Conservation (phyloP, 2,329 filamentous ascomycete genomes). For the Allantophomopsis lycopodina region DNA sequence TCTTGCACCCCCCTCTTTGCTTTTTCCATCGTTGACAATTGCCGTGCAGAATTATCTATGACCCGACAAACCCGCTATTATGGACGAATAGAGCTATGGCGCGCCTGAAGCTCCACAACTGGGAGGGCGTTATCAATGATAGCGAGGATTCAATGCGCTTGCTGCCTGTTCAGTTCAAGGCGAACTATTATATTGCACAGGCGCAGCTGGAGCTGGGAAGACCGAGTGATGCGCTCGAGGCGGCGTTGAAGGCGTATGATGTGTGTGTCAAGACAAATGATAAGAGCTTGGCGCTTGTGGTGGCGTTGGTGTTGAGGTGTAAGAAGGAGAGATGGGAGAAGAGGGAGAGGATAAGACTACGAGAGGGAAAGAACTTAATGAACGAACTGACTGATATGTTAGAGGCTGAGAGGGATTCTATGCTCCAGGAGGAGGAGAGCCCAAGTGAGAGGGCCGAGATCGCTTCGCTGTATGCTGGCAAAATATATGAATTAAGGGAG, state of each 20-base stretch:
- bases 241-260: constrained; percentile 60
- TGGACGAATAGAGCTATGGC: constrained; percentile 87
- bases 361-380: constrained; percentile 43
- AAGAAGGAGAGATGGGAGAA: constrained; percentile 82
- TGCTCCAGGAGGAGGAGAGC: constrained; percentile 30
- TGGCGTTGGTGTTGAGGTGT: constrained; percentile 59
- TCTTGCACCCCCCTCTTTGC: constrained; percentile 5
- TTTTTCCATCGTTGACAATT: not conserved
- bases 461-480: constrained; percentile 17
- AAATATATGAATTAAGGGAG: constrained; percentile 26
- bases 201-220: constrained; percentile 64
- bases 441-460: constrained; percentile 36
- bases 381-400: constrained; percentile 41
- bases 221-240: constrained; percentile 57
- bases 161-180: constrained; percentile 58
- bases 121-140: constrained; percentile 64
- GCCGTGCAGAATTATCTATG: constrained; percentile 52
- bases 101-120: constrained; percentile 59
- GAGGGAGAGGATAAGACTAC: constrained; percentile 46
- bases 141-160: constrained; percentile 63
- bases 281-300: constrained; percentile 56
- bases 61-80: constrained; percentile 62
- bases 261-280: constrained; percentile 50
- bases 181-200: constrained; percentile 70
- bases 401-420: constrained; percentile 27